Conservation (phyloP, 805 yeast species). For the Barnettozyma californica region DNA sequence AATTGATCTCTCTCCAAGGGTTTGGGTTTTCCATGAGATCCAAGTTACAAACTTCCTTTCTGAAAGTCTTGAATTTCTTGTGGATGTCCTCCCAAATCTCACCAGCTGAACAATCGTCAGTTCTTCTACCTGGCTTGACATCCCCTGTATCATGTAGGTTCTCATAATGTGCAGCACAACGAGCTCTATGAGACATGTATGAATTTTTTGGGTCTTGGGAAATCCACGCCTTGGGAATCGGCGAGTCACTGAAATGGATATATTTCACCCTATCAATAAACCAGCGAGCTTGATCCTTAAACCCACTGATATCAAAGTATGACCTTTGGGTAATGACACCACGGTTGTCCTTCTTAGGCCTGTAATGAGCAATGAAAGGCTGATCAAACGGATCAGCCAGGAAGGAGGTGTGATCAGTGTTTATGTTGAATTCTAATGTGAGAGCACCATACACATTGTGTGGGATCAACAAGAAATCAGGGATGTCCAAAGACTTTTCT, state of each 20-base stretch:
- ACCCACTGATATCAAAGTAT: slow-evolving; percentile 12
- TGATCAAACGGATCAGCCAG: slow-evolving; percentile 36
- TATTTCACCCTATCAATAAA: slow-evolving; percentile 33
- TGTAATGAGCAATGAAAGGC: slow-evolving; percentile 22
- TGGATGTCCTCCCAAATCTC: slow-evolving; percentile 17
- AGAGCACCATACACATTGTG: slow-evolving; percentile 45
- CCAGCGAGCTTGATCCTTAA: slow-evolving; percentile 12
- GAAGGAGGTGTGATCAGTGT: slow-evolving; percentile 35
- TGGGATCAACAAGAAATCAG: slow-evolving; percentile 38
- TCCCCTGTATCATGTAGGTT: slow-evolving; percentile 4
- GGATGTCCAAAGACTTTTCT: slow-evolving; percentile 10
- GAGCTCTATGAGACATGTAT: slow-evolving; percentile 14
- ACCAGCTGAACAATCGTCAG: slow-evolving; percentile 18
- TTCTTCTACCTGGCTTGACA: slow-evolving; percentile 4
- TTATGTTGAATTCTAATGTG: slow-evolving; percentile 41
- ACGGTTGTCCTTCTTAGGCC: slow-evolving; percentile 4
- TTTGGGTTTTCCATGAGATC: slow-evolving; percentile 15
- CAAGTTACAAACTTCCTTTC: slow-evolving; percentile 21
- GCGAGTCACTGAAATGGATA: slow-evolving; percentile 61
- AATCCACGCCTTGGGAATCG: slow-evolving; percentile 64
- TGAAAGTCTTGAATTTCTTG: slow-evolving; percentile 11
- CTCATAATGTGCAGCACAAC: slow-evolving; percentile 16
- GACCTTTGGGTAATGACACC: slow-evolving; percentile 10
- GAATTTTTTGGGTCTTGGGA: slow-evolving; percentile 6
- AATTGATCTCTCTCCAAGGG: slow-evolving; percentile 12